Evolutionary conservation across 495 filamentous ascomycete genomes (phyloP), one percentile per base, ranked within the genome.

Genomic region (Amorphotheca resinae): DNA sequence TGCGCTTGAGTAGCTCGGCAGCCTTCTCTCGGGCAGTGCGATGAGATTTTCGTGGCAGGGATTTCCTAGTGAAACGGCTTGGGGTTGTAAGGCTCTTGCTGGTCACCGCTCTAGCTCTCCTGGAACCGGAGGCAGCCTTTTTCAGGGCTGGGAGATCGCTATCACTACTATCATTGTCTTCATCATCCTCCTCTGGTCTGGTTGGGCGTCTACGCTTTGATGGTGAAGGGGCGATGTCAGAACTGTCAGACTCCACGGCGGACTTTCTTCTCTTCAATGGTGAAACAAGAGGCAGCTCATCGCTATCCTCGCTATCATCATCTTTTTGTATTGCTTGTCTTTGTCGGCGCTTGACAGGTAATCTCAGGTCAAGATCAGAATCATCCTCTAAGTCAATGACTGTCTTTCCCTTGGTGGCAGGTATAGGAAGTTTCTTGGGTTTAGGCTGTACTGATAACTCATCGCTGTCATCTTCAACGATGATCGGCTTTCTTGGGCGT

Each of bases 1-100:
- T 63, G 23, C 74, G 68, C 28, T 67, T 71, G 4, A 81, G 56
- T 4, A 70, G 54, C 47, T 80, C 73, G 21, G 78, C 50, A 17
- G 65, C 59, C 38, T 61, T 66, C 33, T 69, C 58, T 42, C 62
- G 60, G 21, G 62, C 61, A 16, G 63, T 61, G 42, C 67, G 60
- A 20, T 67, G 51, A 14, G 5, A 5, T 18, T 34, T 39, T 1
- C 32, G 34, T 4, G 9, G 22, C 18, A 33, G 48, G 11, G 31
- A 20, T 30, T 49, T 46, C n/a, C 51, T 32, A 22, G 47, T 50
- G 23, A 33, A 18, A 12, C 46, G 46, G 9, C 9, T 25, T 17
- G 45, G 42, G 11, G 36, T 53, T 7, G 55, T 58, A 5, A 11
- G 25, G 12, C 38, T 48, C n/a, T 43, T 53, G 14, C 47, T 50